Evolutionary conservation across 306 rosid species (phyloP).

Genomic region (Dryas drummondii): DNA sequence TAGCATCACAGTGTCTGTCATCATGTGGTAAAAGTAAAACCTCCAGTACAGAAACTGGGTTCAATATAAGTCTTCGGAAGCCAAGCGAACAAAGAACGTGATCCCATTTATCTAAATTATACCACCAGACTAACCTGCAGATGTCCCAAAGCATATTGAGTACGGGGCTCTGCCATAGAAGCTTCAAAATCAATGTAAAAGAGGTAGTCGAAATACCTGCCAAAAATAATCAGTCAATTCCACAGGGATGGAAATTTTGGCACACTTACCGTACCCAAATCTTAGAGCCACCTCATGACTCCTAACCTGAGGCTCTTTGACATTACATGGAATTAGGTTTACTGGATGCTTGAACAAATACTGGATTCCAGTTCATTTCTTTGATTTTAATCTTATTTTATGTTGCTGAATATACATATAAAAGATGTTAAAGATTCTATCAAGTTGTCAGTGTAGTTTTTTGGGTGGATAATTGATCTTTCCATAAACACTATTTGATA

Average conservation of each 20-base stretch:
- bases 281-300: neutral
- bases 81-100: neutral
- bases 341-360: neutral
- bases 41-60: neutral
- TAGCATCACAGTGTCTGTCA: neutral
- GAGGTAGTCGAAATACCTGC: conserved; percentile 85
- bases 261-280: neutral
- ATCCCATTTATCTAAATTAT: conserved; percentile 2
- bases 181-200: conserved; percentile 89
- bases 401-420: neutral
- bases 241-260: neutral
- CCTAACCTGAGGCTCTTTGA: neutral
- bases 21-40: neutral
- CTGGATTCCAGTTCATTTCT: neutral
- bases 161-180: conserved; percentile 83
- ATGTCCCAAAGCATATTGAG: conserved; percentile 73
- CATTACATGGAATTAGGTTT: neutral
- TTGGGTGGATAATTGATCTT: neutral
- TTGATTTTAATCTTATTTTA: neutral
- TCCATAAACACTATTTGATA: neutral
- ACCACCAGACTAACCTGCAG: conserved; percentile 57
- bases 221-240: conserved; percentile 20
- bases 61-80: neutral
- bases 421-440: neutral
- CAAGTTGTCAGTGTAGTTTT: neutral